These are phyloP conservation scores for Ettlia oleoabundans DNA, from an alignment of 139 green algal species.

Conservation along the genomic window DNA sequence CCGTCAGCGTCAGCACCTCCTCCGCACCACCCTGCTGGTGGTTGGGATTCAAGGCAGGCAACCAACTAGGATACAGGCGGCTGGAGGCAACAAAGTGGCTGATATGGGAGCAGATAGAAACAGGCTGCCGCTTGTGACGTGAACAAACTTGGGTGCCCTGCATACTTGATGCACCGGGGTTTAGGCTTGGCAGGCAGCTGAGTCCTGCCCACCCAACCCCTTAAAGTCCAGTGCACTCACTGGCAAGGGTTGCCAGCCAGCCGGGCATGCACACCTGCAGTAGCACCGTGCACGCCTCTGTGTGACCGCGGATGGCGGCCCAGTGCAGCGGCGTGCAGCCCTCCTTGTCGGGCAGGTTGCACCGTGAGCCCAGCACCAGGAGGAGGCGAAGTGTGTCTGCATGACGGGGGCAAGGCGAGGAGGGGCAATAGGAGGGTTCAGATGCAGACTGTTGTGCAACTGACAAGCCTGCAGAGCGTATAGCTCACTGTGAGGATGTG, in stretches of 20 bases:
- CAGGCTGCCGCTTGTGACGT: too few species aligned
- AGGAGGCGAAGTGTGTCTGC: constrained; percentile 89
- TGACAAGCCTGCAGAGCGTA: background rate
- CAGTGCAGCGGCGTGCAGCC: constrained; percentile 97
- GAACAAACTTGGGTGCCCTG: too few species aligned
- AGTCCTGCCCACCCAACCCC: too few species aligned
- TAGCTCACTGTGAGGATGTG: too few species aligned
- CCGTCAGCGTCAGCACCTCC: constrained; percentile 62
- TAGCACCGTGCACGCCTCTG: constrained; percentile 89
- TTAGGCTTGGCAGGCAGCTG: too few species aligned
- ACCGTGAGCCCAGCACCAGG: constrained; percentile 81
- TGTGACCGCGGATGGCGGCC: constrained; percentile 93
- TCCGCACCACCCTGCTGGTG: constrained; percentile 69
- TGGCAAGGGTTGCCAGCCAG: too few species aligned
- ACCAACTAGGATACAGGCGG: too few species aligned
- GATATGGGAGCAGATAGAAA: too few species aligned
- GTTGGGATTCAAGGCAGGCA: too few species aligned
- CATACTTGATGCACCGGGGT: too few species aligned
- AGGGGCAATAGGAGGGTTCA: background rate
- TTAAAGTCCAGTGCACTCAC: too few species aligned
- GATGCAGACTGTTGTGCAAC: background rate
- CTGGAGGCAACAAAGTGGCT: too few species aligned
- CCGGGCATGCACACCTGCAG: constrained; percentile 72
- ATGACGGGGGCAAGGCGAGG: background rate
- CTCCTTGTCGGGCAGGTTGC: constrained; percentile 78